Conservation (phyloP, 2,329 filamentous ascomycete species). For the Alternaria novae-zelandiae region DNA sequence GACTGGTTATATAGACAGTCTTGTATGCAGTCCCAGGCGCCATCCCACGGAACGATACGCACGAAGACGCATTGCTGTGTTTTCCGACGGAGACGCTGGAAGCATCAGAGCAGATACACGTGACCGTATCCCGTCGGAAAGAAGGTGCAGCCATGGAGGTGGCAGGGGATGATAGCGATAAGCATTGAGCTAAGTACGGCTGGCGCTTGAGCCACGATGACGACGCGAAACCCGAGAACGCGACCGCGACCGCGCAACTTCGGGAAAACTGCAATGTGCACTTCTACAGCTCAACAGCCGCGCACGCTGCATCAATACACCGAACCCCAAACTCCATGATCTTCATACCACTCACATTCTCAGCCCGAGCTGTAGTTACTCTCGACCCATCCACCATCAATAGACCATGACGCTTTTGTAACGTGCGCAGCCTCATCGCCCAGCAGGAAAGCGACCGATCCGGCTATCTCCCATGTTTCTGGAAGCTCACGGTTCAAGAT, state of each 20-base stretch:
- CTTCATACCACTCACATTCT: background rate
- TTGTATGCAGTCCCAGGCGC: background rate
- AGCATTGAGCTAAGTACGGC: background rate
- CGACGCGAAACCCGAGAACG: background rate
- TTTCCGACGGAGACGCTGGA: slow-evolving; percentile 7
- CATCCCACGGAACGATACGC: background rate
- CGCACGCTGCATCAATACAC: background rate
- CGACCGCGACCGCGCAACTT: background rate
- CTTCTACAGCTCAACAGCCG: background rate
- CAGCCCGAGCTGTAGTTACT: background rate
- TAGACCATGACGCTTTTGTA: slow-evolving; percentile 5
- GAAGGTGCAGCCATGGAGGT: background rate
- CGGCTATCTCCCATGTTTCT: slow-evolving; percentile 5
- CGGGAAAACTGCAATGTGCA: background rate
- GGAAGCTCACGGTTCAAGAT: slow-evolving; percentile 2
- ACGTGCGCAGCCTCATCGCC: background rate
- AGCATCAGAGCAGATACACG: background rate
- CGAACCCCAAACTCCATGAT: background rate
- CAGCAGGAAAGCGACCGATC: background rate
- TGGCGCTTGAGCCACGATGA: background rate
- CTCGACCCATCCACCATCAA: slow-evolving; percentile 1
- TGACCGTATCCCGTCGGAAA: background rate
- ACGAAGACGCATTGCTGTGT: background rate
- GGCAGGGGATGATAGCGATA: background rate
- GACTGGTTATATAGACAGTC: background rate